Evolutionary conservation across 371 early-diverging fungal species (phyloP), one percentile per base, ranked within the genome.

Genomic region (Dichotomocladium elegans): DNA sequence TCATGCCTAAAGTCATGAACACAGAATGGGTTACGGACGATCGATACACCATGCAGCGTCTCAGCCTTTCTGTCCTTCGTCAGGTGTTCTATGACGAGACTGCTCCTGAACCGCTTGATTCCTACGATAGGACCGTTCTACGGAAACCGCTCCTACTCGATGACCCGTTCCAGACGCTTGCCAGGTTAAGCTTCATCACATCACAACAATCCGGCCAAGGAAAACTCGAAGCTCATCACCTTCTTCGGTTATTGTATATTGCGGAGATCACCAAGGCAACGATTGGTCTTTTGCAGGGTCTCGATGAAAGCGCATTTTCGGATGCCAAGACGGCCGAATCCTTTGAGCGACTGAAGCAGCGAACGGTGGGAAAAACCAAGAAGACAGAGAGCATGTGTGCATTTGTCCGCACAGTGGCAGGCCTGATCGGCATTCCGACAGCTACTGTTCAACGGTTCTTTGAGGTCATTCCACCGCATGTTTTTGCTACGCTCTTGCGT

Each of bases 221-320:
- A 67, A 17, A 68, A 56, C 31, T 70, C 69, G 51, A 87, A 72
- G 55, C 77, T 3, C 78, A 85, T 62, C 84, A 87, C 33, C 53
- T 88, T 24, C 64, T 86, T 35, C 85, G 82, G 22, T 64, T 82
- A 19, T 55, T 89, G 37, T 72, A 80, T 41, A 46, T 83, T 12
- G 90, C 86, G 0, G 90, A 90, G 57, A 54, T 90, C 14, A 64
- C 84, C 12, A 82, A 77, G 55, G 70, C 67, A 2, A 60, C 75
- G 10, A 66, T 80, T 41, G 53, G 44, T 10, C 31, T 42, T 9
- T 35, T 53, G 17, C 44, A 53, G 34, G 46, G 44, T n/a, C 17
- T 53, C 27, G 31, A 31, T 8, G 45, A 43, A 9, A 27, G 34
- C 12, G 2, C 30, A 8, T 19, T 44, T 1, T 21, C 33, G 9